A percentile compares a stretch with the other conserved stretches of the same genome.
Evolutionary conservation across 495 filamentous ascomycete species (phyloP).

Genomic region (Xylaria acuta): DNA sequence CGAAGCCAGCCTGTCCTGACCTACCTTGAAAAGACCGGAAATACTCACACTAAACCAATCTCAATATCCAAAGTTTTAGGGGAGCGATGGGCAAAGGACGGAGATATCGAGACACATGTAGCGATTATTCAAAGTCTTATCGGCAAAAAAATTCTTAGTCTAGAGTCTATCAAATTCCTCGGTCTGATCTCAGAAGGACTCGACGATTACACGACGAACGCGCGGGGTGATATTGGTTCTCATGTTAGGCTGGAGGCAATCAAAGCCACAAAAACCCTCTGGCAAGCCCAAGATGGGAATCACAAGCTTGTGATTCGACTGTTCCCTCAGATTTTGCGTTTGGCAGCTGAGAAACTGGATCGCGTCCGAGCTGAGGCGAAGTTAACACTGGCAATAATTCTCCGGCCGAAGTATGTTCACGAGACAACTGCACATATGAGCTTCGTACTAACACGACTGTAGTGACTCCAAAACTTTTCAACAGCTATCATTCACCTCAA

Average conservation of each 20-base stretch:
- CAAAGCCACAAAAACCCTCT: conserved; percentile 59
- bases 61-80: conserved; percentile 31
- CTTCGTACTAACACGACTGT: conserved; percentile 22
- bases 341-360: conserved; percentile 88
- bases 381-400: conserved; percentile 46
- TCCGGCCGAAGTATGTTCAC: conserved; percentile 41
- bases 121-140: conserved; percentile 66
- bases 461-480: conserved; percentile 39
- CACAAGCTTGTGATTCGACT: conserved; percentile 37
- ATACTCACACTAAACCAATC: conserved; percentile 8
- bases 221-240: conserved; percentile 88
- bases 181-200: conserved; percentile 59
- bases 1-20: conserved; percentile 17
- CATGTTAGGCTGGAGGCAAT: conserved; percentile 80
- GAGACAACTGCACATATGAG: neutral
- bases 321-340: conserved; percentile 62
- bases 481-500: conserved; percentile 54
- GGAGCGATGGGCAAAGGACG: conserved; percentile 51
- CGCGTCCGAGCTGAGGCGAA: conserved; percentile 77
- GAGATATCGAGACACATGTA: conserved; percentile 63
- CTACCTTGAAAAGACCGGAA: conserved; percentile 7
- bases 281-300: conserved; percentile 37
- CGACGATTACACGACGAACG: conserved; percentile 87
- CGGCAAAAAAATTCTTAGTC: conserved; percentile 47
- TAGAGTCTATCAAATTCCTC: conserved; percentile 43